Conservation (phyloP, 2,329 filamentous ascomycete genomes). For the Thielaviopsis musarum region DNA sequence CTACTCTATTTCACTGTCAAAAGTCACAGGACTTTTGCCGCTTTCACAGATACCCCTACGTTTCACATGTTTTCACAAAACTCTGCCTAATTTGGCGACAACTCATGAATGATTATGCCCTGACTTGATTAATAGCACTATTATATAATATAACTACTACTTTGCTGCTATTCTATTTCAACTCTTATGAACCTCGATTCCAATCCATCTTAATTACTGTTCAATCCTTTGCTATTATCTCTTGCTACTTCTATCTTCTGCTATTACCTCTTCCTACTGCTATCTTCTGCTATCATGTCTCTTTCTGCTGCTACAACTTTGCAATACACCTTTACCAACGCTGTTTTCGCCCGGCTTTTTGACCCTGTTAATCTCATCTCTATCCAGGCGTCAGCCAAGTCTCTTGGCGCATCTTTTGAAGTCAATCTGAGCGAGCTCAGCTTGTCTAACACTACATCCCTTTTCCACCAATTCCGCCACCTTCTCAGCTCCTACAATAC, state of each 20-base stretch:
- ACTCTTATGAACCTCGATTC: too few species aligned
- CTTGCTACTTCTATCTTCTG: too few species aligned
- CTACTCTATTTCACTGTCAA: not conserved
- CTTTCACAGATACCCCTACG: not conserved
- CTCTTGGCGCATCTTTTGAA: not conserved
- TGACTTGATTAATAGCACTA: too few species aligned
- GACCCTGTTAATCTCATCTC: not conserved
- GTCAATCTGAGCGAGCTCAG: not conserved
- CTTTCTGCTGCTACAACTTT: not conserved
- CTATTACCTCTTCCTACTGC: not conserved
- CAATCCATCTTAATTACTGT: too few species aligned
- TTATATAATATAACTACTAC: too few species aligned
- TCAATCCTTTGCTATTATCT: too few species aligned
- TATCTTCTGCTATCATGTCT: not conserved
- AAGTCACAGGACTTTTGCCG: not conserved
- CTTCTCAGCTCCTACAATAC: not conserved
- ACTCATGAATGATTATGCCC: not conserved
- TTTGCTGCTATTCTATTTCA: too few species aligned
- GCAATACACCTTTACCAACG: not conserved
- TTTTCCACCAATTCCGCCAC: not conserved
- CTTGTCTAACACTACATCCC: not conserved
- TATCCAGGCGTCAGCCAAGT: not conserved
- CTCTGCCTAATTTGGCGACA: not conserved
- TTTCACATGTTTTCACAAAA: not conserved
- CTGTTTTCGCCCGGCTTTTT: not conserved